Base-by-base conservation (phyloP, 164 flowering plant species). In the Aristolochia californica region DNA sequence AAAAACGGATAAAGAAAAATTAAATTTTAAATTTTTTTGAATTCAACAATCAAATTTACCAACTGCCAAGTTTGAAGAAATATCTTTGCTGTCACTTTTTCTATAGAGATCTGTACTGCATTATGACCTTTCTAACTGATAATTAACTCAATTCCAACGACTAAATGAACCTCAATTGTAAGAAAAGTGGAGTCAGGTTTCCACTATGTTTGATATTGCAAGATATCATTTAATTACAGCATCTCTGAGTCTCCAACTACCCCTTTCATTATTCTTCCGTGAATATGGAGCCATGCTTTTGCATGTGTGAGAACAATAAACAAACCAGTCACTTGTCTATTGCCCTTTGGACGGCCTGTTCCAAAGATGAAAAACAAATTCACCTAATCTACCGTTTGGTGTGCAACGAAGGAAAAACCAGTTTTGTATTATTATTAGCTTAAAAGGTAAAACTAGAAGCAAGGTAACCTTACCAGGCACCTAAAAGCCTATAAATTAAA, bases 231-330 rank as follows among this genome's bases (percentile, higher is more conserved):
- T 56, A 43, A 43, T 38, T 43, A 23, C 22, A 28, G 55, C 53
- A 48, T 48, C 59, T 43, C 57, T 18, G 20, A 16, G 21, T 34
- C 45, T 43, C 45, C 59, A 56, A 56, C 59, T 11, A 56, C 20
- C 20, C 10, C 52, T 30, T 48, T 18, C 54, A 48, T 48, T 58
- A 45, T 58, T 47, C 62, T 59, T 48, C 48, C 54, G 44, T 59
- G 53, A 58, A 58, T 47, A 45, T 28, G 62, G 9, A 22, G 23
- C 27, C 23, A 21, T 21, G 22, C 53, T 49, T 18, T 49, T 20
- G 53, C 20, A 48, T n/a, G 51, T 17, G 51, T 5, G 22, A n/a
- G n/a, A 34, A 34, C 1, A 5, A 52, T n/a, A n/a, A n/a, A 52
- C 24, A 52, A 28, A 52, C 27, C 2, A 18, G 54, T 27, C 38